phyloP scores from a whole-genome alignment of 1,284 basidiomycete species.

The Amylostereum chailletii region DNA sequence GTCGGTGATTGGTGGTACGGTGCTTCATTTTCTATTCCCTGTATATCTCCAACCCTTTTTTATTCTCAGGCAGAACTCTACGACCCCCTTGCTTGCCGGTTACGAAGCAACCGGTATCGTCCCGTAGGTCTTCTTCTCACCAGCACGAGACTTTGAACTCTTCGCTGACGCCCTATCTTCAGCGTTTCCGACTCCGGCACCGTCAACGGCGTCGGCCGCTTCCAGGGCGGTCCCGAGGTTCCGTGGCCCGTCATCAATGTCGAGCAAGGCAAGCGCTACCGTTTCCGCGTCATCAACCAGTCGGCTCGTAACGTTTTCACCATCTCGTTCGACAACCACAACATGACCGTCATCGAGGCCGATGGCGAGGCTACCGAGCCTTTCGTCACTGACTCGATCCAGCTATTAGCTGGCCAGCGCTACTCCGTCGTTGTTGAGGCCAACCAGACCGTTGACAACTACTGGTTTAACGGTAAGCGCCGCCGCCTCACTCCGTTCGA shows the following conservation, averaged over 20 bases:
- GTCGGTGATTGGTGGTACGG: not conserved
- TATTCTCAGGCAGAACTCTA: not conserved
- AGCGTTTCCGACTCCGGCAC: not conserved
- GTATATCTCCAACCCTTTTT: no score
- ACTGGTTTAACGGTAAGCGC: not conserved
- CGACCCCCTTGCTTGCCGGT: not conserved
- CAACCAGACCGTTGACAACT: conserved; percentile 12
- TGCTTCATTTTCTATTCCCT: no score
- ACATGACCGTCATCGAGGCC: conserved; percentile 32
- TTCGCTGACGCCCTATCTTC: not conserved
- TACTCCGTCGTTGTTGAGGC: conserved; percentile 43
- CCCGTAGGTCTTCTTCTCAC: not conserved
- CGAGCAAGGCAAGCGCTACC: conserved; percentile 41
- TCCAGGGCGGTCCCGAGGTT: conserved; percentile 23
- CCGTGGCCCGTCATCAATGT: conserved; percentile 30
- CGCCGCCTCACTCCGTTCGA: no score
- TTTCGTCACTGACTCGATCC: conserved; percentile 30
- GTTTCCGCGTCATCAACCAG: conserved; percentile 43
- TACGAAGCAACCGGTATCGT: not conserved
- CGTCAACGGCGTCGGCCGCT: not conserved
- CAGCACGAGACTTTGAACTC: not conserved
- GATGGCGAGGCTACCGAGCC: conserved; percentile 39
- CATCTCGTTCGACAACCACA: conserved; percentile 38
- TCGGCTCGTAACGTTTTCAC: conserved; percentile 22
- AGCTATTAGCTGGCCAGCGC: conserved; percentile 41